Conservation (phyloP, 495 filamentous ascomycete genomes). For the Collariella sp. region DNA sequence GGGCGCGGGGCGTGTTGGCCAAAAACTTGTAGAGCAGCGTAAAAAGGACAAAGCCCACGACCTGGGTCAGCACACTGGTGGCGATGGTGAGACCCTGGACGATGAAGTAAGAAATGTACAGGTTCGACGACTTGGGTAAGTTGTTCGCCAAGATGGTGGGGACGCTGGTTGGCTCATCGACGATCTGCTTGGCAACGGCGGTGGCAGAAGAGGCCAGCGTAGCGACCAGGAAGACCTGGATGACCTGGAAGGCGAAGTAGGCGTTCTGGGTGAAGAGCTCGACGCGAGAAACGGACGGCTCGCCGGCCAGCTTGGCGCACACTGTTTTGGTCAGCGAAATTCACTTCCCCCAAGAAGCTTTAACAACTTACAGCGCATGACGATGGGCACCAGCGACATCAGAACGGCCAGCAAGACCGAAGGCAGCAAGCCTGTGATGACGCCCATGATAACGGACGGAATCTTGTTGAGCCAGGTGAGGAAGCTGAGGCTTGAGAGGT, state of each 20-base stretch:
- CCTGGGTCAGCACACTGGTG: slow-evolving; percentile 64
- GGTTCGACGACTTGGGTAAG: slow-evolving; percentile 77
- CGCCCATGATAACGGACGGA: slow-evolving; percentile 61
- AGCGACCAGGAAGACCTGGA: slow-evolving; percentile 88
- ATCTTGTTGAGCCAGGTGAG: slow-evolving; percentile 67
- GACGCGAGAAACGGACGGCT: slow-evolving; percentile 64
- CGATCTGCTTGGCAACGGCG: slow-evolving; percentile 53
- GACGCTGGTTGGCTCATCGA: slow-evolving; percentile 50
- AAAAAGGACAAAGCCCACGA: slow-evolving; percentile 69
- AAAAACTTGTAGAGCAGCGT: slow-evolving; percentile 63
- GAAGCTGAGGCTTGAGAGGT: slow-evolving; percentile 54
- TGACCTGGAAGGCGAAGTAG: slow-evolving; percentile 91
- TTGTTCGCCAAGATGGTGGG: slow-evolving; percentile 61
- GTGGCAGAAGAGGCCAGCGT: slow-evolving; percentile 72
- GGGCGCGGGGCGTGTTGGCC: slow-evolving; percentile 47
- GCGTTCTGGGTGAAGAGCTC: slow-evolving; percentile 85
- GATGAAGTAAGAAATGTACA: slow-evolving; percentile 93
- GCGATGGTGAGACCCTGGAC: slow-evolving; percentile 85
- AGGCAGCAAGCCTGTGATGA: slow-evolving; percentile 80
- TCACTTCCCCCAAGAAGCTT: neutral
- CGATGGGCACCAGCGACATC: slow-evolving; percentile 81
- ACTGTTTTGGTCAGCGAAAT: slow-evolving; percentile 28
- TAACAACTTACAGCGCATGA: slow-evolving; percentile 50
- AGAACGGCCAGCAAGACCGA: slow-evolving; percentile 70
- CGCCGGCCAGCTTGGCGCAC: slow-evolving; percentile 69